phyloP scores from a whole-genome alignment of 805 yeast genomes.

The Saccharomycopsis javanensis region DNA sequence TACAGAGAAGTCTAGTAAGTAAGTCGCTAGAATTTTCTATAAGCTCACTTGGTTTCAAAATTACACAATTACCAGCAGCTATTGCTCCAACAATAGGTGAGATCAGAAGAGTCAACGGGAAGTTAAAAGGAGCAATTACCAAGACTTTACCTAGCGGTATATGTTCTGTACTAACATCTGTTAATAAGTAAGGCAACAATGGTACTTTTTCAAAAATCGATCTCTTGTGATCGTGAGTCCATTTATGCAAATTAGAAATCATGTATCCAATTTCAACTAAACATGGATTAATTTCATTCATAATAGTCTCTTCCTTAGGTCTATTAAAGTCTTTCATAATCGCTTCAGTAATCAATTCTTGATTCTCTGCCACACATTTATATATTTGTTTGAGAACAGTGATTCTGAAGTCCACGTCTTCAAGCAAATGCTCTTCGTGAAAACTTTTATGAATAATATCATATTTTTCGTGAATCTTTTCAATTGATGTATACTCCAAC shows the following conservation, averaged over 20 bases:
- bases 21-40: slow-evolving; percentile 51
- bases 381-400: slow-evolving; percentile 59
- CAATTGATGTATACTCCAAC: slow-evolving; percentile 3
- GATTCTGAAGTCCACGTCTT: slow-evolving; percentile 44
- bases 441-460: neutral
- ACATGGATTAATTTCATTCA: slow-evolving; percentile 45
- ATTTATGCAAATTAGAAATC: slow-evolving; percentile 47
- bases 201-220: slow-evolving; percentile 21
- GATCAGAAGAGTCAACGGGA: slow-evolving; percentile 56
- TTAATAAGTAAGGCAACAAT: slow-evolving; percentile 27
- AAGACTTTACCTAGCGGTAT: slow-evolving; percentile 58
- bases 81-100: slow-evolving; percentile 70
- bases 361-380: slow-evolving; percentile 51
- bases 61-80: slow-evolving; percentile 77
- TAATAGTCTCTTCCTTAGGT: slow-evolving; percentile 48
- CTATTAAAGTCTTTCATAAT: slow-evolving; percentile 60
- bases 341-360: slow-evolving; percentile 45
- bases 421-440: slow-evolving; percentile 19
- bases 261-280: slow-evolving; percentile 49
- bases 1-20: slow-evolving; percentile 43
- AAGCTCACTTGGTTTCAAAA: slow-evolving; percentile 66
- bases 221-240: slow-evolving; percentile 45
- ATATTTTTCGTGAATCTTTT: slow-evolving; percentile 4
- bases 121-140: slow-evolving; percentile 73
- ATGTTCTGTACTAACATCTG: slow-evolving; percentile 30